Evolutionary conservation across 2,329 filamentous ascomycete genomes (phyloP).

Genomic region (Rutstroemia sp.): DNA sequence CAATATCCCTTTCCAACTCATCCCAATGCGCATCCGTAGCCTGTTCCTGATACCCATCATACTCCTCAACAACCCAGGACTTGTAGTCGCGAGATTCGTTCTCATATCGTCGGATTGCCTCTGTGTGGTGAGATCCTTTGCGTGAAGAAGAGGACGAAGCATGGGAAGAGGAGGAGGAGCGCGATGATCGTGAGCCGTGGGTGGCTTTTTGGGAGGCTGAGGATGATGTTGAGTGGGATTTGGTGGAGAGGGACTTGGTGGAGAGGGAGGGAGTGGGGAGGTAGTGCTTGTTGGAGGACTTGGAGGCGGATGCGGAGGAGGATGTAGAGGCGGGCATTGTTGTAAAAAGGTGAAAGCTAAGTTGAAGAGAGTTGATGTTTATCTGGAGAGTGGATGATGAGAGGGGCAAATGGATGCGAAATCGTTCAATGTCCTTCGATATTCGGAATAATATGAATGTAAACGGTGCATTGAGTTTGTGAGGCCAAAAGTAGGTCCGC

Average conservation of each 20-base stretch:
- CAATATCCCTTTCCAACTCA: slow-evolving; percentile 6
- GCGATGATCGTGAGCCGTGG: neutral
- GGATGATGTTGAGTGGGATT: neutral
- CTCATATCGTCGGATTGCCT: slow-evolving; percentile 1
- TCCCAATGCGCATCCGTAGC: slow-evolving; percentile 7
- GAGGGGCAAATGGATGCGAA: no score
- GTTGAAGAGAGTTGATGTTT: no score
- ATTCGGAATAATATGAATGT: no score
- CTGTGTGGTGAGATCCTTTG: neutral
- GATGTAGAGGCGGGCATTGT: no score
- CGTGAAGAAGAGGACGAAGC: neutral
- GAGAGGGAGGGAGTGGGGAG: neutral
- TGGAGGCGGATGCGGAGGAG: neutral
- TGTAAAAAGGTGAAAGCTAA: no score
- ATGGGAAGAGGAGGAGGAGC: neutral
- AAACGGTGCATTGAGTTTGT: no score
- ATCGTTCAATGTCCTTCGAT: no score
- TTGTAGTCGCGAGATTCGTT: slow-evolving; percentile 15
- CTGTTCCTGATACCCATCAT: slow-evolving; percentile 15
- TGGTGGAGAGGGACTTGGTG: neutral
- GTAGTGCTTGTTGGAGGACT: neutral
- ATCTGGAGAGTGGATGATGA: no score
- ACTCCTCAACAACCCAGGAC: slow-evolving; percentile 14
- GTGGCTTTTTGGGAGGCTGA: neutral
- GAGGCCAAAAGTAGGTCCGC: no score